Evolutionary conservation across 768 basidiomycete genomes (phyloP).

Genomic region (Termitomyces sp.): DNA sequence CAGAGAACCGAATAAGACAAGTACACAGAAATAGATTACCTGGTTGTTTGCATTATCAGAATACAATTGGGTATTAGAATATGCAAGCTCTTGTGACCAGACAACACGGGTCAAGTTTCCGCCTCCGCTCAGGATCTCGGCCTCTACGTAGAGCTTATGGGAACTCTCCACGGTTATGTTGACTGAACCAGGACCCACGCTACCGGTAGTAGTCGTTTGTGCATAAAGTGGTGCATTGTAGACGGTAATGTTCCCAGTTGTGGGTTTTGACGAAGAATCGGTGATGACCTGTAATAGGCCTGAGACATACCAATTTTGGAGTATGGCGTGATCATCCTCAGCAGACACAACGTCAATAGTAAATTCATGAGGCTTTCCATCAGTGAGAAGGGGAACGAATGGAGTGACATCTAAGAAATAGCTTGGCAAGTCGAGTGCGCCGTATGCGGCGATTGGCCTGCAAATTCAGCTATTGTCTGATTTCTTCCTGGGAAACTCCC

Average conservation of each 20-base stretch:
- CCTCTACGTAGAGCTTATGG: constrained; percentile 55
- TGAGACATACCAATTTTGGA: constrained; percentile 78
- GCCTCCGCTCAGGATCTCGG: constrained; percentile 59
- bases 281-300: constrained; percentile 67
- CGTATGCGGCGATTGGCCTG: constrained; percentile 74
- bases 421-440: constrained; percentile 72
- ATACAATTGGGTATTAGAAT: constrained; percentile 62
- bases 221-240: constrained; percentile 62
- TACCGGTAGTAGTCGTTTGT: constrained; percentile 42
- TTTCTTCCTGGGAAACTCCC: background rate
- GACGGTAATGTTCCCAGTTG: constrained; percentile 62
- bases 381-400: constrained; percentile 66
- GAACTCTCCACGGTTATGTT: constrained; percentile 61
- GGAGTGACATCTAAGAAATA: constrained; percentile 79
- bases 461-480: background rate
- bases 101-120: constrained; percentile 52
- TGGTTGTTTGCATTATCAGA: constrained; percentile 41
- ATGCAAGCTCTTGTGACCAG: constrained; percentile 60
- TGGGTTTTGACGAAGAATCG: constrained; percentile 56
- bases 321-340: constrained; percentile 59
- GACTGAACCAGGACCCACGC: constrained; percentile 40
- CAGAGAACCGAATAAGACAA: background rate
- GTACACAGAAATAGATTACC: constrained; percentile 19
- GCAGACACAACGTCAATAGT: constrained; percentile 72
- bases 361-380: constrained; percentile 66